Percentiles rank a stretch among this genome's conserved stretches.
Conservation (phyloP, 106 monocot species). For the Cymbidium sinense region DNA sequence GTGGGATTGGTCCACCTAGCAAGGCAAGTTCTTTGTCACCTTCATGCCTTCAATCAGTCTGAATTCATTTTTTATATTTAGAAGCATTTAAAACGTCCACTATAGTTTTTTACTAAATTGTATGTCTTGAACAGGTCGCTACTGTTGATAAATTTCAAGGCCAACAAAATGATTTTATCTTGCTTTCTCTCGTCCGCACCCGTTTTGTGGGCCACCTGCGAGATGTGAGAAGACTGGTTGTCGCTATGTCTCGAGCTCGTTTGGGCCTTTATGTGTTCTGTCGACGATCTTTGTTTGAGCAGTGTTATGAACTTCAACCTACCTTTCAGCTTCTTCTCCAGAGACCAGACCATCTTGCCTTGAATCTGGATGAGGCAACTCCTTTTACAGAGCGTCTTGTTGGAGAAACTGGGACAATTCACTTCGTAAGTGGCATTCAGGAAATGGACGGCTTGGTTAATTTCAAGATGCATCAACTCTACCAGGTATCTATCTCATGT, state of each 20-base stretch:
- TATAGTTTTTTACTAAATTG: not conserved
- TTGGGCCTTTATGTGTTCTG: constrained; percentile 92
- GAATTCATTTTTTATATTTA: no score
- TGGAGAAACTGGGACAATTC: constrained; percentile 47
- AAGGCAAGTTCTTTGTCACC: constrained; percentile 45
- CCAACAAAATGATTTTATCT: constrained; percentile 95
- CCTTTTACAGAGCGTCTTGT: constrained; percentile 73
- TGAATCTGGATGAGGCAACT: constrained; percentile 71
- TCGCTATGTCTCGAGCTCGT: constrained; percentile 98
- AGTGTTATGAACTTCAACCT: constrained; percentile 93
- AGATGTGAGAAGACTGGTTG: constrained; percentile 91
- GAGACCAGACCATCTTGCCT: constrained; percentile 67
- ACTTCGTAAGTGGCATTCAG: constrained; percentile 55
- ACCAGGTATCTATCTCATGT: constrained; percentile 43
- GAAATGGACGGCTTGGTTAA: constrained; percentile 74
- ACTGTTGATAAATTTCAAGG: constrained; percentile 99
- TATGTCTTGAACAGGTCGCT: constrained; percentile 44
- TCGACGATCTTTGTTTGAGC: constrained; percentile 79
- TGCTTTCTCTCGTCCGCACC: constrained; percentile 90
- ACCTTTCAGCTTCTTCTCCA: constrained; percentile 85
- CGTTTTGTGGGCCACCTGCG: constrained; percentile 96
- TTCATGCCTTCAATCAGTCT: not conserved
- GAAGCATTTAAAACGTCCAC: not conserved
- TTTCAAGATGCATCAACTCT: constrained; percentile 68
- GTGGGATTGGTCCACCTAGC: constrained; percentile 87